Conservation (phyloP, 1,284 basidiomycete species). For the Gymnopus androsaceus region DNA sequence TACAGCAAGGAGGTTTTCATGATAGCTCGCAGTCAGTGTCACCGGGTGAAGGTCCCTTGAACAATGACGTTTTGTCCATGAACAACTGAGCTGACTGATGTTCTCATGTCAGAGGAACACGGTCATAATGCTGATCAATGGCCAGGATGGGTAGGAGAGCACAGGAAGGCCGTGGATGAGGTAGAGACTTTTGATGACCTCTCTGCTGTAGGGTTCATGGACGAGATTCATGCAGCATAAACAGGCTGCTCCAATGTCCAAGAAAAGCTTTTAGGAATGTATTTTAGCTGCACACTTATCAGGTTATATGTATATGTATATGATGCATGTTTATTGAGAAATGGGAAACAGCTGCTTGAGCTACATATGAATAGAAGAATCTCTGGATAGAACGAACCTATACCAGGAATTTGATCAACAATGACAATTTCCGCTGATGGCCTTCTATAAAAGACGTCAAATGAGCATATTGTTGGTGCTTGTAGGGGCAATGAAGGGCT, state of each 20-base stretch:
- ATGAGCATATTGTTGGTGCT: no score
- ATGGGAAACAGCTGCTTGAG: no score
- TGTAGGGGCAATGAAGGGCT: no score
- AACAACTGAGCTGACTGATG: slow-evolving; percentile 31
- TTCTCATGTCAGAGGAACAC: slow-evolving; percentile 14
- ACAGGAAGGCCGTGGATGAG: slow-evolving; percentile 60
- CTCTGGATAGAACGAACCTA: no score
- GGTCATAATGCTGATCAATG: slow-evolving; percentile 36
- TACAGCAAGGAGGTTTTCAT: not conserved
- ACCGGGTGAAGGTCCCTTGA: not conserved
- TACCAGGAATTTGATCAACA: no score
- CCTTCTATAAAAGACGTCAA: no score
- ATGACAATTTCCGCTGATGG: no score
- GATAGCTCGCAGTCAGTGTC: not conserved
- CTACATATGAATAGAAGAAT: no score
- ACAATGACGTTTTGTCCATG: slow-evolving; percentile 11
- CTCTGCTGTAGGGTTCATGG: slow-evolving; percentile 58
- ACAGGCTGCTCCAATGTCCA: not conserved
- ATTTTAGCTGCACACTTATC: slow-evolving; percentile 11
- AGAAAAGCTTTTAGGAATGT: slow-evolving; percentile 5
- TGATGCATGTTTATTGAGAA: no score
- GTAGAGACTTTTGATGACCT: slow-evolving; percentile 67
- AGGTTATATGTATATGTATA: no score
- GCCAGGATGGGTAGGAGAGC: slow-evolving; percentile 55
- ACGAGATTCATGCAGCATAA: slow-evolving; percentile 44